Conservation (phyloP, 805 yeast species). For the Ogataea nonfermentans region DNA sequence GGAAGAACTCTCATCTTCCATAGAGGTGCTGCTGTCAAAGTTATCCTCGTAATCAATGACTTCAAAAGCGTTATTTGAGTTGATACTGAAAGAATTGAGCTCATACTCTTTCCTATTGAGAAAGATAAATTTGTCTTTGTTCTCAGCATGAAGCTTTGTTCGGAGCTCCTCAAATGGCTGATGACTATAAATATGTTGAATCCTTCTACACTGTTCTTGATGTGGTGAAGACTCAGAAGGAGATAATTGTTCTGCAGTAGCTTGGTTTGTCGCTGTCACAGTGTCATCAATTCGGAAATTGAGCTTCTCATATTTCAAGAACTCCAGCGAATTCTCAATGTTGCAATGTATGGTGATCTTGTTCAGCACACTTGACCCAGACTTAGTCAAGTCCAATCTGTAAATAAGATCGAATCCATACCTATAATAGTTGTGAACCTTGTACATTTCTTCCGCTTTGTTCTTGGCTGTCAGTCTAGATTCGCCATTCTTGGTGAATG, state of each 20-base stretch:
- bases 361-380: constrained; percentile 36
- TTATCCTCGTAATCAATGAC: constrained; percentile 31
- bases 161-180: constrained; percentile 2
- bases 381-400: constrained; percentile 32
- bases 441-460: constrained; percentile 15
- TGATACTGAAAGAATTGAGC: constrained; percentile 22
- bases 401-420: constrained; percentile 56
- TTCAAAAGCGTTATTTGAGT: constrained; percentile 27
- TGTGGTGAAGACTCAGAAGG: neutral
- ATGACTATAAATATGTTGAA: neutral
- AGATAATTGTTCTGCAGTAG: neutral
- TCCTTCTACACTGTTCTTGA: neutral
- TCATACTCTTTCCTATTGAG: constrained; percentile 36
- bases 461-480: constrained; percentile 32
- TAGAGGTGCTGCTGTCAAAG: constrained; percentile 10
- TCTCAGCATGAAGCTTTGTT: constrained; percentile 1
- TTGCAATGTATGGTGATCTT: constrained; percentile 54
- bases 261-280: neutral
- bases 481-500: constrained; percentile 38
- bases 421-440: constrained; percentile 56
- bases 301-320: constrained; percentile 53
- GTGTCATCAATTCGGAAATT: constrained; percentile 27
- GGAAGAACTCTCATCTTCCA: constrained; percentile 3
- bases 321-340: constrained; percentile 48
- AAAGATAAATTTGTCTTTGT: constrained; percentile 27